Conservation (phyloP, 805 yeast genomes). For the Maudiozyma bulderi region DNA sequence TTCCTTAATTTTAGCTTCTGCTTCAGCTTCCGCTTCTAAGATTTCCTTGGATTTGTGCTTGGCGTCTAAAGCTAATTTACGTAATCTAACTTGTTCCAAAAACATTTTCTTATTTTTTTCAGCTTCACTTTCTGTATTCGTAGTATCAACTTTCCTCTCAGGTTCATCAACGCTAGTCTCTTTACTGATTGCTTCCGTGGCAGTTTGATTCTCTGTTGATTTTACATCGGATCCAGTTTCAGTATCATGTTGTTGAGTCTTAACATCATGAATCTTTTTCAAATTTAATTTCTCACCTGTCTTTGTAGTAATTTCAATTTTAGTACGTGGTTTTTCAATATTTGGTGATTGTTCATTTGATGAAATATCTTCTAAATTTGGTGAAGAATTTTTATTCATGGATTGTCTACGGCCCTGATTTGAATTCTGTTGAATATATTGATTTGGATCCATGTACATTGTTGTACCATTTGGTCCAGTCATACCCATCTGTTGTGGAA, state of each 20-base stretch:
- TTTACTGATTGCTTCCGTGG: conserved; percentile 2
- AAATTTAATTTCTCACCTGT: conserved; percentile 26
- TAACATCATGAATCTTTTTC: conserved; percentile 14
- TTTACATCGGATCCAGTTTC: not conserved
- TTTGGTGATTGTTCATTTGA: not conserved
- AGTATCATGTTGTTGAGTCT: not conserved
- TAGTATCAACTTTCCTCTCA: not conserved
- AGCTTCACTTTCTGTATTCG: conserved; percentile 12
- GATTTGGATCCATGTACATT: not conserved
- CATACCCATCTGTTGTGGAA: conserved; percentile 16
- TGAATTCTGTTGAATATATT: not conserved
- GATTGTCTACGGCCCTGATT: not conserved
- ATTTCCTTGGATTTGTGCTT: conserved; percentile 10
- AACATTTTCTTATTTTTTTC: conserved; percentile 25
- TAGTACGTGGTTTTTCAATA: conserved; percentile 12
- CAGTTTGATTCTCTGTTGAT: not conserved
- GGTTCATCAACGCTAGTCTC: not conserved
- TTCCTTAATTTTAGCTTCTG: conserved; percentile 1
- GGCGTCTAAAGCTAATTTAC: conserved; percentile 25
- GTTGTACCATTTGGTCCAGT: conserved; percentile 1
- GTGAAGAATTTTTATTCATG: not conserved
- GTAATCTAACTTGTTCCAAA: conserved; percentile 25
- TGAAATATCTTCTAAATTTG: not conserved
- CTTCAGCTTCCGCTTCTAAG: conserved; percentile 4
- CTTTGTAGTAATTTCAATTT: conserved; percentile 28